These are phyloP conservation scores for Glomus cerebriforme DNA, from an alignment of 192 early-diverging fungal species.

Conservation along the genomic window DNA sequence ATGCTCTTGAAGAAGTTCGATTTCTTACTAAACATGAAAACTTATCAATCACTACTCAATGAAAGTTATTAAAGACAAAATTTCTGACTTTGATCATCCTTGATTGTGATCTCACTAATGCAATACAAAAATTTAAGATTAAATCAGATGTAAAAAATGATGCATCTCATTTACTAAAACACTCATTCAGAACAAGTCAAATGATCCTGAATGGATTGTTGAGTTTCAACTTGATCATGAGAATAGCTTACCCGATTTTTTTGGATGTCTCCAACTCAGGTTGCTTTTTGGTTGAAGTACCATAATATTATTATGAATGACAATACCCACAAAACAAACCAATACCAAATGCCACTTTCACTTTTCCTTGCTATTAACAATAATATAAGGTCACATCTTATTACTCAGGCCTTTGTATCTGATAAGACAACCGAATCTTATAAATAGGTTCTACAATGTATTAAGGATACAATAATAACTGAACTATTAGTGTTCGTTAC, in stretches of 20 bases:
- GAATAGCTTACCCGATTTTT: background rate
- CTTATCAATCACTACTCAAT: background rate
- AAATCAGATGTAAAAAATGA: background rate
- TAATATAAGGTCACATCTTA: too few relatives aligned
- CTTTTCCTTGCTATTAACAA: too few relatives aligned
- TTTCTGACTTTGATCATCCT: background rate
- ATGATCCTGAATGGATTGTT: background rate
- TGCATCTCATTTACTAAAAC: constrained; percentile 1
- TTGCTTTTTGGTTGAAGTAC: too few relatives aligned
- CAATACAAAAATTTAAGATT: constrained; percentile 24
- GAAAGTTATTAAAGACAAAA: constrained; percentile 3
- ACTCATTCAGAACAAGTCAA: background rate
- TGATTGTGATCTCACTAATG: constrained; percentile 10
- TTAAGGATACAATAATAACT: too few relatives aligned
- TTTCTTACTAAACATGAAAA: background rate
- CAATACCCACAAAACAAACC: too few relatives aligned
- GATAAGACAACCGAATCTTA: too few relatives aligned
- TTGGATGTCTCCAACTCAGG: background rate
- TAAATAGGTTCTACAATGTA: too few relatives aligned
- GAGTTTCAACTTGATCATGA: constrained; percentile 9
- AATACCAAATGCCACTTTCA: too few relatives aligned
- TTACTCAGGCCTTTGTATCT: too few relatives aligned
- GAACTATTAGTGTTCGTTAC: too few relatives aligned
- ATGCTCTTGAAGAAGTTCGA: too few relatives aligned
- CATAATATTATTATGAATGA: too few relatives aligned